These are phyloP conservation scores for Myxozyma lipomycoides DNA, from an alignment of 805 yeast genomes.

Conservation along the genomic window DNA sequence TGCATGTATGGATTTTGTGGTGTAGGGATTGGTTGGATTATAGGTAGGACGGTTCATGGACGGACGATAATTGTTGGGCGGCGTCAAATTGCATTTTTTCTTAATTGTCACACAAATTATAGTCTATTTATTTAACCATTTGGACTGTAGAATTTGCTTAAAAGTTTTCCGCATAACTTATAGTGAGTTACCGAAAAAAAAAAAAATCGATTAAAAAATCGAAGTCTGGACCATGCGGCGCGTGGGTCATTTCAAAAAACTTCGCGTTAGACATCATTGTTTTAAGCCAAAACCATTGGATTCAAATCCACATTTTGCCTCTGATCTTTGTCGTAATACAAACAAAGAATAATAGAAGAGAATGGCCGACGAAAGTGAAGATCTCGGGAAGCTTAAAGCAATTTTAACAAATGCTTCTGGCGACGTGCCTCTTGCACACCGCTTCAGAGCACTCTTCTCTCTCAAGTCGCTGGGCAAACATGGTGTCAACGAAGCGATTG, in stretches of 20 bases:
- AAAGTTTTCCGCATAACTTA: too few species aligned
- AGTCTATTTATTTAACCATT: too few species aligned
- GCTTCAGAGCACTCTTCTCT: constrained; percentile 93
- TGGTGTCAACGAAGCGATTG: constrained; percentile 54
- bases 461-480: constrained; percentile 83
- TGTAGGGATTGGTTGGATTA: background rate
- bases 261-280: too few species aligned
- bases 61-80: background rate
- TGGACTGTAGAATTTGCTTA: too few species aligned
- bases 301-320: too few species aligned
- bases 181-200: too few species aligned
- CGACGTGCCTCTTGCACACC: constrained; percentile 66
- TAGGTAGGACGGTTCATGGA: background rate
- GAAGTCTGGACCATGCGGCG: background rate
- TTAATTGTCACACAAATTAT: too few species aligned
- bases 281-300: too few species aligned
- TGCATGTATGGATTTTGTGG: background rate
- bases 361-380: constrained; percentile 19
- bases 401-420: constrained; percentile 43
- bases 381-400: constrained; percentile 12
- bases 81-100: background rate
- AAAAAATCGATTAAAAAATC: background rate
- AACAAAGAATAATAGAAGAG: too few species aligned
- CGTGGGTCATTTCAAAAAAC: background rate
- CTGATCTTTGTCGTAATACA: too few species aligned